Evolutionary conservation across 1,284 basidiomycete genomes (phyloP), one percentile per base, ranked within the genome.

Genomic region (Irpex sp.): DNA sequence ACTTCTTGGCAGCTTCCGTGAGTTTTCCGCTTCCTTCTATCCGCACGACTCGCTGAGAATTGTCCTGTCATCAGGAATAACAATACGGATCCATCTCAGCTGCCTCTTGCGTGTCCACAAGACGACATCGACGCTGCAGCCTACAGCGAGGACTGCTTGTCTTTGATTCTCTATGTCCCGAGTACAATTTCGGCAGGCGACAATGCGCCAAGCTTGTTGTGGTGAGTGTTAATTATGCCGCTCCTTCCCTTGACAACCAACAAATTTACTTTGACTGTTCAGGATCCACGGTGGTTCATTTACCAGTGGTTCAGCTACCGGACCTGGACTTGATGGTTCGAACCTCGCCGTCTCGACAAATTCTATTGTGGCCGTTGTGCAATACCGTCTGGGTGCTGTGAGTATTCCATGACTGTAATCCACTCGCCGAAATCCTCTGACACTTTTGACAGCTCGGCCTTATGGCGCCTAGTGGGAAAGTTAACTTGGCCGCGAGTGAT

Each of bases 271-370:
- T 58, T 21, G 40, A 44, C 15, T 19, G 48, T 17, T 48, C 65
- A 93, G 93, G 92, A 81, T 95, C 59, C 94, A 94, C 69, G 95
- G 95, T 13, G 94, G 95, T 37, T 94, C 93, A 0, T 94, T 93
- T 74, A 75, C 85, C 51, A 69, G 79, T 4, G 94, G 95, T 6
- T 88, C 88, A 13, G 87, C 90, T 0, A 87, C 85, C 3, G 85
- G 79, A 13, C 81, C 90, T 11, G 93, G 91, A 9, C 77, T 97
- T 3, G 92, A 96, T 73, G 94, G 92, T 0, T 88, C 90, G 0
- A 81, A 80, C 2, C 82, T 96, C 7, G 93, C 94, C 0, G 71
- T 79, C 4, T 82, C 85, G 4, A 91, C 92, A 2, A 81, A 87
- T 57, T 87, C 92, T 3, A 87, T 97, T 64, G 92, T 96, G n/a